These are phyloP conservation scores for Aspergillus eucalypticola DNA, from an alignment of 2,329 filamentous ascomycete species.

Conservation along the genomic window DNA sequence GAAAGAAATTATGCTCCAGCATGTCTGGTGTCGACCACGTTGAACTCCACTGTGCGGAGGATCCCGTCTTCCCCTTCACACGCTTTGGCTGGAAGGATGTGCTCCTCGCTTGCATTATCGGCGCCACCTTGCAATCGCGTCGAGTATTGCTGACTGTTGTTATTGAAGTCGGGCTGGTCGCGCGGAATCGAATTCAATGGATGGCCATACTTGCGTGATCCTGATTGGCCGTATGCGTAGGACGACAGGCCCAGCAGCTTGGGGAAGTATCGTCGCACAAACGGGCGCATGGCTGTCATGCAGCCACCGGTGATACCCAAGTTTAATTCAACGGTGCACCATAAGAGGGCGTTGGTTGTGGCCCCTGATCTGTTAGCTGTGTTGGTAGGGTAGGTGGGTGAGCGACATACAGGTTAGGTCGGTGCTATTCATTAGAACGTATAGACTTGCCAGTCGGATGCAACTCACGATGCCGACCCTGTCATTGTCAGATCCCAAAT, in stretches of 20 bases:
- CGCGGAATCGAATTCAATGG: conserved; percentile 27
- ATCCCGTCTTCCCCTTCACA: conserved; percentile 22
- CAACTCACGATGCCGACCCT: conserved; percentile 34
- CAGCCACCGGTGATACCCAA: conserved; percentile 31
- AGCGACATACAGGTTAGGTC: conserved; percentile 28
- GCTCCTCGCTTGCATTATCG: conserved; percentile 28
- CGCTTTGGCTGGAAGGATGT: conserved; percentile 19
- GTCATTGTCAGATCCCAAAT: not conserved
- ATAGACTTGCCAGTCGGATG: conserved; percentile 28
- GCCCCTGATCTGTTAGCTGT: conserved; percentile 17
- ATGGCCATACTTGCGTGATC: conserved; percentile 23
- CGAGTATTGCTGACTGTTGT: conserved; percentile 23
- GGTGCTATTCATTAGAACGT: conserved; percentile 22
- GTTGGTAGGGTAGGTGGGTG: not conserved
- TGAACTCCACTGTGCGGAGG: conserved; percentile 29
- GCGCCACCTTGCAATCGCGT: conserved; percentile 17
- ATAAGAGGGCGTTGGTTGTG: conserved; percentile 27
- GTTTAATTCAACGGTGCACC: conserved; percentile 33
- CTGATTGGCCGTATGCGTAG: conserved; percentile 15
- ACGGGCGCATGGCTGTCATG: conserved; percentile 31
- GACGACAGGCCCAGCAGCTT: conserved; percentile 27
- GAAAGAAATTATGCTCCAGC: not conserved
- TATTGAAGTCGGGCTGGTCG: conserved; percentile 22
- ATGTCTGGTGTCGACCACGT: conserved; percentile 22
- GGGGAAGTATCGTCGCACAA: conserved; percentile 31